phyloP scores from a whole-genome alignment of 2,329 filamentous ascomycete genomes.

The Exserohilum turcica region DNA sequence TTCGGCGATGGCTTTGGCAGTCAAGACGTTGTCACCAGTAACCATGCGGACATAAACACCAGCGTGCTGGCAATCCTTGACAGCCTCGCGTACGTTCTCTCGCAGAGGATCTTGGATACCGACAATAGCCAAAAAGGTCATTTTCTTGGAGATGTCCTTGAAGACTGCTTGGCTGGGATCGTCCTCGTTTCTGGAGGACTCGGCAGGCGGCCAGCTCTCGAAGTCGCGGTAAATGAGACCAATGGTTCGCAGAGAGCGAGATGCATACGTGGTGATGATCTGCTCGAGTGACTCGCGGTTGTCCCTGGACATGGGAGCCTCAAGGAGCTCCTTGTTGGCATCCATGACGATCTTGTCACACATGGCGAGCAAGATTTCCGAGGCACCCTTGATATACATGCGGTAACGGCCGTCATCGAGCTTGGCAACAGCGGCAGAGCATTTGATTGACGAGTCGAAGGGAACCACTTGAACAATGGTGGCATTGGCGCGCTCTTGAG shows the following conservation, averaged over 20 bases:
- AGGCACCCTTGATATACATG: slow-evolving; percentile 60
- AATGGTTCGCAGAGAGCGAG: slow-evolving; percentile 81
- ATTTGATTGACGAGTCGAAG: slow-evolving; percentile 71
- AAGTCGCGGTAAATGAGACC: slow-evolving; percentile 85
- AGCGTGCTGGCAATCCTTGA: slow-evolving; percentile 73
- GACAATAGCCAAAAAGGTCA: slow-evolving; percentile 75
- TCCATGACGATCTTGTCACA: slow-evolving; percentile 62
- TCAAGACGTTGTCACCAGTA: slow-evolving; percentile 80
- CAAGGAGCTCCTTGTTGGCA: slow-evolving; percentile 62
- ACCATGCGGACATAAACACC: slow-evolving; percentile 85
- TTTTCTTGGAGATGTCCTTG: slow-evolving; percentile 70
- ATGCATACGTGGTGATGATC: slow-evolving; percentile 78
- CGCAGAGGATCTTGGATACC: slow-evolving; percentile 83
- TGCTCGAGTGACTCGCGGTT: slow-evolving; percentile 65
- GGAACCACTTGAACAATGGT: slow-evolving; percentile 62
- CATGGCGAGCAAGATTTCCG: slow-evolving; percentile 56
- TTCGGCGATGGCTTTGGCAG: slow-evolving; percentile 76
- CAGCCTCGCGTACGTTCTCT: slow-evolving; percentile 73
- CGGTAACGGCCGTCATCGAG: slow-evolving; percentile 61
- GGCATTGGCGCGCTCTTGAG: slow-evolving; percentile 66
- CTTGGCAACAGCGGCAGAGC: slow-evolving; percentile 69
- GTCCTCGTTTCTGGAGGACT: slow-evolving; percentile 63
- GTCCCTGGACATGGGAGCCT: slow-evolving; percentile 59
- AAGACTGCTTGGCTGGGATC: slow-evolving; percentile 68
- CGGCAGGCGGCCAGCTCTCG: slow-evolving; percentile 74